These are phyloP conservation scores for Colletotrichum liaoningense DNA, from an alignment of 2,329 filamentous ascomycete genomes.

Conservation along the genomic window DNA sequence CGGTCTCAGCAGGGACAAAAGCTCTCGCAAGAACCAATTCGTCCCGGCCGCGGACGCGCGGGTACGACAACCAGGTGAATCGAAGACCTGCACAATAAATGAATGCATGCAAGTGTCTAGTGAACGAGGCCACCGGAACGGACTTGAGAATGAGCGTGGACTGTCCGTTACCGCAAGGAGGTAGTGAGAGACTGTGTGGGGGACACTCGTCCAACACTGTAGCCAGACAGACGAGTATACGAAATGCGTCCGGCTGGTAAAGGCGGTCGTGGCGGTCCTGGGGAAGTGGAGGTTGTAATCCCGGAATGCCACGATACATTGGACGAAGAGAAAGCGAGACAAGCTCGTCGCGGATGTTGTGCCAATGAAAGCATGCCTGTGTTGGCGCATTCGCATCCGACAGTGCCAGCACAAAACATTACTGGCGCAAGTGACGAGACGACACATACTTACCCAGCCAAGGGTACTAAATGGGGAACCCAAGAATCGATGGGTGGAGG, in stretches of 20 bases:
- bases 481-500: neutral
- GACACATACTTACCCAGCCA: slow-evolving; percentile 13
- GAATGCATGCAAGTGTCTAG: slow-evolving; percentile 17
- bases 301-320: slow-evolving; percentile 18
- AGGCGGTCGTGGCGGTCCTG: neutral
- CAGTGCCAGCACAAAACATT: slow-evolving; percentile 6
- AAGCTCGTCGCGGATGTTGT: neutral
- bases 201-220: slow-evolving; percentile 16
- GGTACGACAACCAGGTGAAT: neutral
- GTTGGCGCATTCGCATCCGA: slow-evolving; percentile 6
- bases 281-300: slow-evolving; percentile 14
- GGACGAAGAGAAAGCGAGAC: slow-evolving; percentile 3
- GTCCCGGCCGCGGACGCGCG: neutral
- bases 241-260: neutral
- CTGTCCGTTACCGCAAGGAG: slow-evolving; percentile 7
- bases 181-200: slow-evolving; percentile 5
- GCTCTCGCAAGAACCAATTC: neutral
- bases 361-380: neutral
- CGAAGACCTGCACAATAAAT: slow-evolving; percentile 4
- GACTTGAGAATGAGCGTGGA: slow-evolving; percentile 19
- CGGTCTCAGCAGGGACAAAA: neutral
- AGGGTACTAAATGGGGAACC: neutral
- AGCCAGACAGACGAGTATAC: neutral
- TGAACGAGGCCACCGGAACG: neutral
- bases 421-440: slow-evolving; percentile 14